Evolutionary conservation across 1,139 yeast species (phyloP).

Genomic region (Meyerozyma carpophila): DNA sequence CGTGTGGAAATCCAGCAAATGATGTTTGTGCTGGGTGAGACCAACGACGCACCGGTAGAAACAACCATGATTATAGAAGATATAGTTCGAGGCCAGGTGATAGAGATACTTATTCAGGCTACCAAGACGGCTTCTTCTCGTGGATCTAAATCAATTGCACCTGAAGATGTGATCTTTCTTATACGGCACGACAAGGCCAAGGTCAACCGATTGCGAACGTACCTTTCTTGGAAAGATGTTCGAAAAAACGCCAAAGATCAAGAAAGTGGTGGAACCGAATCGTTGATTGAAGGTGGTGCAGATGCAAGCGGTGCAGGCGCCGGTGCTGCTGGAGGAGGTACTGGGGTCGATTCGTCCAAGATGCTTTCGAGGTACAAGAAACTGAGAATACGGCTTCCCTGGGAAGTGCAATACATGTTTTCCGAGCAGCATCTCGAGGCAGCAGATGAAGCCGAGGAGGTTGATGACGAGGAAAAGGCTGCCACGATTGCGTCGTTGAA

Average conservation of each 20-base stretch:
- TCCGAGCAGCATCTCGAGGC: constrained; percentile 81
- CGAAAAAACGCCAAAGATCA: constrained; percentile 96
- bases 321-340: constrained; percentile 23
- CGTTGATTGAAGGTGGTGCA: constrained; percentile 36
- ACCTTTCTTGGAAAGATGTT: constrained; percentile 95
- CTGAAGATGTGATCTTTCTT: constrained; percentile 89
- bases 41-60: constrained; percentile 88
- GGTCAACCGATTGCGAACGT: constrained; percentile 84
- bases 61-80: constrained; percentile 91
- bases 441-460: constrained; percentile 73
- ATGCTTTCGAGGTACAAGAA: constrained; percentile 68
- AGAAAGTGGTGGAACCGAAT: constrained; percentile 75
- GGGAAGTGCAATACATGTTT: constrained; percentile 96
- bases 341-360: constrained; percentile 44
- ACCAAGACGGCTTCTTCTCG: constrained; percentile 72
- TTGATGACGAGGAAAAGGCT: constrained; percentile 84
- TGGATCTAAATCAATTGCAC: constrained; percentile 80
- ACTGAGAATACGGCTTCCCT: constrained; percentile 79
- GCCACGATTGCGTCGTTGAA: constrained; percentile 86
- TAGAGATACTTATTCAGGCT: constrained; percentile 78
- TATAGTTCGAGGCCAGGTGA: constrained; percentile 90
- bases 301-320: constrained; percentile 26
- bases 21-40: constrained; percentile 98
- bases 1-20: constrained; percentile 88
- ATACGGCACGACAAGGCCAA: constrained; percentile 94